A percentile compares a stretch with the other conserved stretches of the same genome.
Evolutionary conservation across 2,329 filamentous ascomycete genomes (phyloP).

Genomic region (Pseudogymnoascus sp.): DNA sequence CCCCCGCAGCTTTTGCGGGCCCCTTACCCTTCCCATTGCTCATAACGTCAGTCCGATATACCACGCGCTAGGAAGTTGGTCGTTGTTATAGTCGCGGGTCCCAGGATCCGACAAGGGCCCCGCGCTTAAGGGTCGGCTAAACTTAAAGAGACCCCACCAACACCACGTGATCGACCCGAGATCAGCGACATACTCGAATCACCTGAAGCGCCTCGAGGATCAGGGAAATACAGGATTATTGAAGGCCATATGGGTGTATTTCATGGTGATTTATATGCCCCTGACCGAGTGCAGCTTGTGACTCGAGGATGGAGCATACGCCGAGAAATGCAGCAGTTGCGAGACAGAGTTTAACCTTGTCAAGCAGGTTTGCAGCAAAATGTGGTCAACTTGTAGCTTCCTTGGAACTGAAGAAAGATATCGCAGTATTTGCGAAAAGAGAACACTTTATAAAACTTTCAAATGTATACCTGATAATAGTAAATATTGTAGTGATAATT

Average conservation of each 20-base stretch:
- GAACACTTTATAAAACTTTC: background rate
- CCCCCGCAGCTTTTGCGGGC: constrained; percentile 12
- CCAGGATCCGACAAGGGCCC: constrained; percentile 1
- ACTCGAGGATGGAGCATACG: background rate
- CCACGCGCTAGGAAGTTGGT: background rate
- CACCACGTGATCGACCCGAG: background rate
- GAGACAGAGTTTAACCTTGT: background rate
- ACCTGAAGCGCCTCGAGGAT: background rate
- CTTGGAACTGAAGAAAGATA: background rate
- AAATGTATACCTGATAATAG: background rate
- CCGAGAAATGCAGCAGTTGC: background rate
- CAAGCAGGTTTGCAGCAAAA: constrained; percentile 3
- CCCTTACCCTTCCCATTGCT: constrained; percentile 22
- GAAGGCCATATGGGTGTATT: background rate
- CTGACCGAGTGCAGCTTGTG: background rate
- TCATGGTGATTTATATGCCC: background rate
- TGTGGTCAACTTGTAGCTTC: background rate
- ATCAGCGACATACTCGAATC: background rate
- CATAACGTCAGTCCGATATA: constrained; percentile 10
- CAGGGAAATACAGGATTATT: background rate
- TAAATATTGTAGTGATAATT: background rate
- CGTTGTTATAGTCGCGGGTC: constrained; percentile 3
- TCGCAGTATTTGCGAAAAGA: background rate
- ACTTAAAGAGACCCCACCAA: background rate
- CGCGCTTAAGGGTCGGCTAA: constrained; percentile 7